These are phyloP conservation scores for Hyphodiscus sp. DNA, from an alignment of 2,329 filamentous ascomycete genomes.

Conservation along the genomic window DNA sequence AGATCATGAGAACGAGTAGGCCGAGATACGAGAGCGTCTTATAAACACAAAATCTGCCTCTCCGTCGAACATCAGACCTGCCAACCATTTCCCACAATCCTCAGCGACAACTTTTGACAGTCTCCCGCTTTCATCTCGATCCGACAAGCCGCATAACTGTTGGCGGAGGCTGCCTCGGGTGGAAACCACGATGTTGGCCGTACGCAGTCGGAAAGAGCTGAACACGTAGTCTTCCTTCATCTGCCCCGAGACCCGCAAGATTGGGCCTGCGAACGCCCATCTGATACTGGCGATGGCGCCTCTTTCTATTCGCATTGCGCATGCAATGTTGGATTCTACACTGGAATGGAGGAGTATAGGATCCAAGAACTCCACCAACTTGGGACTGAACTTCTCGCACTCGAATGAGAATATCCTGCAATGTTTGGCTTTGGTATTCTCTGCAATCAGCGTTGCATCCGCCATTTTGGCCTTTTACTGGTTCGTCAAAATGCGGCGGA, in stretches of 20 bases:
- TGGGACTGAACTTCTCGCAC: conserved; percentile 6
- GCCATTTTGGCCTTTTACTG: conserved; percentile 57
- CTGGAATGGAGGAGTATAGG: conserved; percentile 10
- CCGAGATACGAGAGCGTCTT: not conserved
- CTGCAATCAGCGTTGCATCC: conserved; percentile 49
- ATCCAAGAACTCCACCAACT: conserved; percentile 9
- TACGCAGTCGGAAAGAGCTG: conserved; percentile 4
- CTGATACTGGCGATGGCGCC: conserved; percentile 18
- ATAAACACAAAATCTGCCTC: not conserved
- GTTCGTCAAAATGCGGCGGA: conserved; percentile 67
- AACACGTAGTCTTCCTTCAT: not conserved
- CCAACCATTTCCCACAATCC: not conserved
- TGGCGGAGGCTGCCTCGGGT: not conserved
- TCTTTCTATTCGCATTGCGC: conserved; percentile 11
- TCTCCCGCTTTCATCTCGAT: not conserved
- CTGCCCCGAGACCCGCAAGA: not conserved
- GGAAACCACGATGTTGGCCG: conserved; percentile 5
- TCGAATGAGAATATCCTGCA: conserved; percentile 22
- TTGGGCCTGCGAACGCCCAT: not conserved
- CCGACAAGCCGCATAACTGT: not conserved
- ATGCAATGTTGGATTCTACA: conserved; percentile 7
- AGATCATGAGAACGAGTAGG: not conserved
- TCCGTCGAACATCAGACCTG: not conserved
- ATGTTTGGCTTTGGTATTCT: conserved; percentile 31
- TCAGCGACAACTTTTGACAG: not conserved